These are phyloP conservation scores for Fusarium staphyleae DNA, from an alignment of 2,329 filamentous ascomycete species.

Conservation along the genomic window DNA sequence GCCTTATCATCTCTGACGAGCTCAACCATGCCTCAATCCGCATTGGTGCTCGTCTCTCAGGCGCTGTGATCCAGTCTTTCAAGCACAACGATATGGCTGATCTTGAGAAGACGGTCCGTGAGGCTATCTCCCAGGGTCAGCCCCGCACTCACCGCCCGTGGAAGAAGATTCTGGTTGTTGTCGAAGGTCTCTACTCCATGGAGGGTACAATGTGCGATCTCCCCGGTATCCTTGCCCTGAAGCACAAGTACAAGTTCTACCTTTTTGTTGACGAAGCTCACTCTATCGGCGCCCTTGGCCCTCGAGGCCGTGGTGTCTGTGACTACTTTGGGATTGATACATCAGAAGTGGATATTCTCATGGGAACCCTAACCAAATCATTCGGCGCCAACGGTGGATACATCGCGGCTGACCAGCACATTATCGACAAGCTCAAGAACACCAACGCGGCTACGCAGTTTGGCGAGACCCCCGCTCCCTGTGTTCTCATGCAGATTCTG, in stretches of 20 bases:
- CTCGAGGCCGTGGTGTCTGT: slow-evolving; percentile 88
- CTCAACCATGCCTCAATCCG: slow-evolving; percentile 98
- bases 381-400: slow-evolving; percentile 99
- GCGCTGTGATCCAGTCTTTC: slow-evolving; percentile 94
- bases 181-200: slow-evolving; percentile 99
- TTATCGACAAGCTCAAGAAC: slow-evolving; percentile 89
- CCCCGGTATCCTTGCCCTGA: slow-evolving; percentile 85
- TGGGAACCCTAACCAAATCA: slow-evolving; percentile 98
- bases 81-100: slow-evolving; percentile 96
- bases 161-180: slow-evolving; percentile 98
- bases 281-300: slow-evolving; percentile 91
- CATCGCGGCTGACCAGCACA: slow-evolving; percentile 84
- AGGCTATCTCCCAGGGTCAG: slow-evolving; percentile 95
- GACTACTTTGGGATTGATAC: slow-evolving; percentile 96
- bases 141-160: slow-evolving; percentile 97
- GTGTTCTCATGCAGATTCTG: slow-evolving; percentile 89
- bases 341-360: slow-evolving; percentile 88
- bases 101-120: slow-evolving; percentile 84
- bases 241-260: slow-evolving; percentile 96
- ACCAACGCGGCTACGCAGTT: slow-evolving; percentile 87
- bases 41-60: slow-evolving; percentile 90
- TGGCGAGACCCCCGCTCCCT: slow-evolving; percentile 86
- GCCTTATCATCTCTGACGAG: slow-evolving; percentile 94
- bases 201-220: slow-evolving; percentile 98
- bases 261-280: slow-evolving; percentile 97